Conservation (phyloP, 768 basidiomycete species). For the Phlebiopsis flavidoalba region DNA sequence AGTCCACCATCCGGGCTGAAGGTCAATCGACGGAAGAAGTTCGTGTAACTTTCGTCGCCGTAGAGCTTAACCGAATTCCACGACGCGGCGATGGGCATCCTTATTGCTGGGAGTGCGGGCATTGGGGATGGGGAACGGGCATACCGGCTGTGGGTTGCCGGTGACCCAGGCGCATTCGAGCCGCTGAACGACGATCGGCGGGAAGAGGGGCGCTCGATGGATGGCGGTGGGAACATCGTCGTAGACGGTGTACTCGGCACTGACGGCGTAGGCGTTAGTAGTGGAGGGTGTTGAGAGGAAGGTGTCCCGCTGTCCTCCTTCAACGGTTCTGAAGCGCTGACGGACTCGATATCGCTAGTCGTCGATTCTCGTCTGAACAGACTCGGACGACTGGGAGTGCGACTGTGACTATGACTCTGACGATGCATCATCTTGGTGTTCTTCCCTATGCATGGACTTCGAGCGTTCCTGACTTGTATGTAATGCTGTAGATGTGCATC, state of each 20-base stretch:
- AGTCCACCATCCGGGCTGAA: slow-evolving; percentile 95
- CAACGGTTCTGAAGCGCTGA: slow-evolving; percentile 46
- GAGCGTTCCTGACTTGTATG: slow-evolving; percentile 71
- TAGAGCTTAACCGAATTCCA: slow-evolving; percentile 80
- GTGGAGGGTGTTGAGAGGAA: slow-evolving; percentile 30
- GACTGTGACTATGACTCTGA: slow-evolving; percentile 67
- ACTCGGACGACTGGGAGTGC: slow-evolving; percentile 61
- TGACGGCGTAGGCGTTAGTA: slow-evolving; percentile 62
- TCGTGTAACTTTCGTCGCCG: slow-evolving; percentile 91
- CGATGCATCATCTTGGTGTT: slow-evolving; percentile 71
- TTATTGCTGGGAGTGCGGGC: slow-evolving; percentile 91
- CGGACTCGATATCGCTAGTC: slow-evolving; percentile 71
- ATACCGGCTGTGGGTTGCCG: slow-evolving; percentile 52
- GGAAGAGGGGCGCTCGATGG: slow-evolving; percentile 61
- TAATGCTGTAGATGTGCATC: slow-evolving; percentile 90
- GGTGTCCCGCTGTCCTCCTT: slow-evolving; percentile 42
- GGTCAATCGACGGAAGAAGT: slow-evolving; percentile 91
- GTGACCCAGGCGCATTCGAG: slow-evolving; percentile 76
- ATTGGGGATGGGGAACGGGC: slow-evolving; percentile 85
- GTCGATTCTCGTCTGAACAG: slow-evolving; percentile 68
- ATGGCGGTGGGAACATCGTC: slow-evolving; percentile 57
- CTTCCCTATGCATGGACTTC: slow-evolving; percentile 87
- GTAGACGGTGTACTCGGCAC: slow-evolving; percentile 62
- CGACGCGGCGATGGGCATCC: slow-evolving; percentile 47
- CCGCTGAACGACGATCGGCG: slow-evolving; percentile 66